Evolutionary conservation across 805 yeast species (phyloP).

Genomic region (Cyberlindnera veronae): DNA sequence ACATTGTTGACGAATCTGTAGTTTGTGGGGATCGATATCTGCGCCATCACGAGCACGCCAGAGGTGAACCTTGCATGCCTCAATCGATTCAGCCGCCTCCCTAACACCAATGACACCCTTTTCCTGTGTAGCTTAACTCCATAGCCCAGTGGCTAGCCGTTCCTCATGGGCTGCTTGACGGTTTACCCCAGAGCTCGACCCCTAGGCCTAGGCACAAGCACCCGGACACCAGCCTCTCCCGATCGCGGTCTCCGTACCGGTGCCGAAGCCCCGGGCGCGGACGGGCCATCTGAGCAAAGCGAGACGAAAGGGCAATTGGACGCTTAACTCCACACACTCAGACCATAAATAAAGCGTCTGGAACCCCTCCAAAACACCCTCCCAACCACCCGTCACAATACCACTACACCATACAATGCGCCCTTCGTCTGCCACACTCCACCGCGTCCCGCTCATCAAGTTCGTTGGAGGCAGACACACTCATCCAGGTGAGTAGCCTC

Average conservation of each 20-base stretch:
- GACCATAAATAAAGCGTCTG: background rate
- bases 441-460: constrained; percentile 63
- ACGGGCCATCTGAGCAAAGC: background rate
- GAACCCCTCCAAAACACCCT: background rate
- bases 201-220: too few relatives aligned
- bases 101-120: too few relatives aligned
- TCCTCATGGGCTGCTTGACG: too few relatives aligned
- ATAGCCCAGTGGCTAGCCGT: too few relatives aligned
- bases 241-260: constrained; percentile 2
- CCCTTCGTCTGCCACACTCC: constrained; percentile 26
- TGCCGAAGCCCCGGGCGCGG: constrained; percentile 4
- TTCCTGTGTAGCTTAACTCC: too few relatives aligned
- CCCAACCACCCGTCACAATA: background rate
- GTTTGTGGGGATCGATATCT: too few relatives aligned
- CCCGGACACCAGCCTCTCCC: constrained; percentile 4
- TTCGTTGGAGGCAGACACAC: constrained; percentile 82
- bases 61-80: too few relatives aligned
- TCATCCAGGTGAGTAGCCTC: constrained; percentile 39
- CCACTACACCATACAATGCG: constrained; percentile 27
- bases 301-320: background rate
- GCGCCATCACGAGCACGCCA: too few relatives aligned
- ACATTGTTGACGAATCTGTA: too few relatives aligned
- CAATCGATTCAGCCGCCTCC: too few relatives aligned
- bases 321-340: constrained; percentile 1
- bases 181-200: too few relatives aligned